Evolutionary conservation across 2,329 filamentous ascomycete genomes (phyloP).

Genomic region (Hymenoscyphus occultus): DNA sequence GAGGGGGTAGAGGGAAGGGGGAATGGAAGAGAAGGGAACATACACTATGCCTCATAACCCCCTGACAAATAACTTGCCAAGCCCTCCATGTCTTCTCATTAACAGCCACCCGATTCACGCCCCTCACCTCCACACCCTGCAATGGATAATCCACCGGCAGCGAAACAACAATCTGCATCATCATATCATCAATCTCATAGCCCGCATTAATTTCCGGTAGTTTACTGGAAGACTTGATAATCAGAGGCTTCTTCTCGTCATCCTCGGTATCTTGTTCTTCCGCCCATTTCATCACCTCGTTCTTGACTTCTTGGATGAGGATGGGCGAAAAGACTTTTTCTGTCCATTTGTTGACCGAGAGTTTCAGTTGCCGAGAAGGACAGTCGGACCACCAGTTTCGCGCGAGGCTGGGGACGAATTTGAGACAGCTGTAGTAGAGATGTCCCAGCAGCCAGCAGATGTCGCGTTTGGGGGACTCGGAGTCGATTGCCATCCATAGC

Average conservation of each 20-base stretch:
- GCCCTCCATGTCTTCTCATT: constrained; percentile 89
- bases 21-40: constrained; percentile 25
- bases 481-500: constrained; percentile 48
- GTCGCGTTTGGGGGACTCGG: constrained; percentile 65
- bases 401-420: constrained; percentile 72
- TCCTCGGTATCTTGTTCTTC: constrained; percentile 47
- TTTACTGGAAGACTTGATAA: constrained; percentile 68
- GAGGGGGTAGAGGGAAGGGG: not conserved
- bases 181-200: constrained; percentile 85
- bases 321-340: constrained; percentile 75
- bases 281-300: constrained; percentile 67
- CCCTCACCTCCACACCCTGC: constrained; percentile 70
- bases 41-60: constrained; percentile 85
- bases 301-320: constrained; percentile 62
- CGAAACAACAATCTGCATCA: constrained; percentile 76
- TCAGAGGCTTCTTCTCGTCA: constrained; percentile 53
- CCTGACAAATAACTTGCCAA: constrained; percentile 85
- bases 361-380: constrained; percentile 74
- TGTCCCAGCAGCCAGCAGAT: constrained; percentile 83
- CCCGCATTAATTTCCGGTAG: constrained; percentile 76
- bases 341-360: constrained; percentile 80
- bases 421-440: constrained; percentile 78
- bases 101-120: constrained; percentile 80
- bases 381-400: constrained; percentile 83
- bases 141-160: constrained; percentile 83